These are phyloP conservation scores for Calamus simplicifolius DNA, from an alignment of 176 grass and related monocot genomes.

Conservation along the genomic window DNA sequence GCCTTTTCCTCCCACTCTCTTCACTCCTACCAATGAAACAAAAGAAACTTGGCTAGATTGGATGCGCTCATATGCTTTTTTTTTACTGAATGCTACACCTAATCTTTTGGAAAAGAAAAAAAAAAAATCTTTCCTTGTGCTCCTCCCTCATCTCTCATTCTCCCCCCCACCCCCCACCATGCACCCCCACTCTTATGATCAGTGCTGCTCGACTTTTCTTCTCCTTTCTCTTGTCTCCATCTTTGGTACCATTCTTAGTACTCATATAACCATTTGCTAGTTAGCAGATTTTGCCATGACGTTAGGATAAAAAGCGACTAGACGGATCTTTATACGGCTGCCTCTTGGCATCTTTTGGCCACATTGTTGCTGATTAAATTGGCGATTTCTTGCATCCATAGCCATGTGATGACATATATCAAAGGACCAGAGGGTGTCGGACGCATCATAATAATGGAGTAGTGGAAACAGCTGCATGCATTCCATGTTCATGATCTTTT, in stretches of 20 bases:
- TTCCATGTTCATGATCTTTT: no score
- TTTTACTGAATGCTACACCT: no score
- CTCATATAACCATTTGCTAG: conserved; percentile 1
- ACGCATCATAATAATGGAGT: no score
- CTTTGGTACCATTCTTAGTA: conserved; percentile 3
- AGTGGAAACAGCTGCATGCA: no score
- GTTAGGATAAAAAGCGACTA: neutral
- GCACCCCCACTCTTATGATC: neutral
- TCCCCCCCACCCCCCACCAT: neutral
- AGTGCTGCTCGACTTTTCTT: neutral
- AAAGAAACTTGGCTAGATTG: no score
- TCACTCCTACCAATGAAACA: no score
- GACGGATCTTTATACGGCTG: neutral
- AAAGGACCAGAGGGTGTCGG: no score
- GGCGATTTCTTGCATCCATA: no score
- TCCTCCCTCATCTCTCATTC: neutral
- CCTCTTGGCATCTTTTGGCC: neutral
- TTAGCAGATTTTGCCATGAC: neutral
- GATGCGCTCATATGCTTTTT: no score
- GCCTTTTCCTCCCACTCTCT: conserved; percentile 1
- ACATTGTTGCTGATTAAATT: no score
- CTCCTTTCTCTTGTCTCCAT: neutral
- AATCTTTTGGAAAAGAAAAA: neutral
- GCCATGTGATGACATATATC: no score
- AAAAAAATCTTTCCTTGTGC: neutral